Percentiles rank a stretch among this genome's conserved stretches.
phyloP scores from a whole-genome alignment of 306 rosid genomes.

The Pueraria montana region DNA sequence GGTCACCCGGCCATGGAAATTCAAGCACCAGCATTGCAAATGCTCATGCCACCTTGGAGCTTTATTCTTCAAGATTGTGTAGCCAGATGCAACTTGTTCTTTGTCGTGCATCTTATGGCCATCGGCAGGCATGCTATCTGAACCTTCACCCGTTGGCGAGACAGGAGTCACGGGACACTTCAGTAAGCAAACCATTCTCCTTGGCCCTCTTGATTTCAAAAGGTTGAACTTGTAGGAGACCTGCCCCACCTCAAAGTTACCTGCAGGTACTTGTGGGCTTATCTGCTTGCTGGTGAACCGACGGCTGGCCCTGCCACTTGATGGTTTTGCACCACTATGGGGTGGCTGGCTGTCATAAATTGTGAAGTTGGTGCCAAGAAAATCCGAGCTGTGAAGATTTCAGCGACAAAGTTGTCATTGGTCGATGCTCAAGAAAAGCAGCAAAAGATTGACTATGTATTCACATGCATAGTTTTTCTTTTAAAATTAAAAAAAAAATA shows the following conservation, averaged over 20 bases:
- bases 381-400: constrained; percentile 83
- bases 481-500: background rate
- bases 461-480: constrained; percentile 1
- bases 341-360: constrained; percentile 95
- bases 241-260: constrained; percentile 91
- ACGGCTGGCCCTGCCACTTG: constrained; percentile 77
- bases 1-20: constrained; percentile 97
- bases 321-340: constrained; percentile 91
- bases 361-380: constrained; percentile 94
- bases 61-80: constrained; percentile 84
- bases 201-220: constrained; percentile 96
- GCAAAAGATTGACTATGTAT: constrained; percentile 3
- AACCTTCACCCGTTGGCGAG: constrained; percentile 58
- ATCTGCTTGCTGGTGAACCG: constrained; percentile 98
- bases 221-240: constrained; percentile 96
- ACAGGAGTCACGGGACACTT: constrained; percentile 60
- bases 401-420: constrained; percentile 4
- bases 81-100: constrained; percentile 55
- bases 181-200: constrained; percentile 89
- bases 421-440: constrained; percentile 13
- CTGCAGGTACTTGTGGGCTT: constrained; percentile 96
- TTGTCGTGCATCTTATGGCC: constrained; percentile 49
- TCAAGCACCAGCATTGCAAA: constrained; percentile 98
- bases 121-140: constrained; percentile 47
- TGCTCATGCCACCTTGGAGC: constrained; percentile 99